These are phyloP conservation scores for Cenococcum geophilum DNA, from an alignment of 495 filamentous ascomycete genomes.

Conservation along the genomic window DNA sequence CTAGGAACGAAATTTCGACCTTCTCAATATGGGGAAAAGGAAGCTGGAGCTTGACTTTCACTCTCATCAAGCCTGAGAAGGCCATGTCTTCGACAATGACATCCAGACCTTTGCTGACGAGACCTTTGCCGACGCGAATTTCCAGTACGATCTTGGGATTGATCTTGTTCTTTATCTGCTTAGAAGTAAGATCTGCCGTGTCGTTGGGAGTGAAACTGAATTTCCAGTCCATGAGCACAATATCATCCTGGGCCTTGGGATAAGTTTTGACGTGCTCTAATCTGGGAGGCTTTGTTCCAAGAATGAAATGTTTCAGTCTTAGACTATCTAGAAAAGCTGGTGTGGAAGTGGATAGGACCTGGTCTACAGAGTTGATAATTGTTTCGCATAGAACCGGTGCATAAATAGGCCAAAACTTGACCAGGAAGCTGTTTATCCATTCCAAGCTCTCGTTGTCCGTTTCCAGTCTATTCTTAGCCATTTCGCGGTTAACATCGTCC, in stretches of 20 bases:
- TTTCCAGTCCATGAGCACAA: slow-evolving; percentile 98
- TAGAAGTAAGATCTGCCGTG: slow-evolving; percentile 78
- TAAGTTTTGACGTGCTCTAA: slow-evolving; percentile 98
- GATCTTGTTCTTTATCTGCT: slow-evolving; percentile 87
- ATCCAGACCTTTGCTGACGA: slow-evolving; percentile 92
- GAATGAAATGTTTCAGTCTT: slow-evolving; percentile 80
- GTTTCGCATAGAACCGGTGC: slow-evolving; percentile 87
- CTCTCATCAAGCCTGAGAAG: slow-evolving; percentile 85
- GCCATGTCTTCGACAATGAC: slow-evolving; percentile 98
- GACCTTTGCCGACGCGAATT: slow-evolving; percentile 84
- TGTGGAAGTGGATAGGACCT: slow-evolving; percentile 85
- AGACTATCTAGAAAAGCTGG: slow-evolving; percentile 91
- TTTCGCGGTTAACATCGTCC: slow-evolving; percentile 88
- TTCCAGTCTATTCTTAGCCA: slow-evolving; percentile 82
- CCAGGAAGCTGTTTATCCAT: slow-evolving; percentile 98
- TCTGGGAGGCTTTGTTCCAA: slow-evolving; percentile 90
- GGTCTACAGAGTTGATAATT: slow-evolving; percentile 87
- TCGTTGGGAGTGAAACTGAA: slow-evolving; percentile 99
- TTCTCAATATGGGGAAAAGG: slow-evolving; percentile 92
- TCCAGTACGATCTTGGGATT: slow-evolving; percentile 96
- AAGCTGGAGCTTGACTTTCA: slow-evolving; percentile 96
- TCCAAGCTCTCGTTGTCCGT: slow-evolving; percentile 91
- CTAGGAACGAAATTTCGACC: slow-evolving; percentile 84
- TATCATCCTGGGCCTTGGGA: slow-evolving; percentile 89
- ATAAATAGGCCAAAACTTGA: slow-evolving; percentile 99